Percentiles rank a stretch among this genome's conserved stretches.
Conservation (phyloP, 257 asterid species). For the Solanum chaucha region DNA sequence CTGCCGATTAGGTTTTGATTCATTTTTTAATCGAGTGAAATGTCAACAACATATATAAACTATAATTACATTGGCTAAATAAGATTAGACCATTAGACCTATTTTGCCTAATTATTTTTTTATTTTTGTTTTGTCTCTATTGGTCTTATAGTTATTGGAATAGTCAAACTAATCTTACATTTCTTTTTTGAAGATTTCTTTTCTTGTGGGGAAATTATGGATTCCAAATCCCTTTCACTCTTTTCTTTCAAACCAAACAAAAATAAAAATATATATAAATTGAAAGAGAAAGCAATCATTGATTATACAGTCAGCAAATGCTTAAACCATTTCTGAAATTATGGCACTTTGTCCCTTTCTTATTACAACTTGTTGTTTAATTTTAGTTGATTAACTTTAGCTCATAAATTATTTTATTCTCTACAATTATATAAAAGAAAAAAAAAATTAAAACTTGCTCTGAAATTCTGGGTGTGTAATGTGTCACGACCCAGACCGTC, state of each 20-base stretch:
- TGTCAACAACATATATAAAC: no score
- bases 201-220: conserved; percentile 1
- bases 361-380: neutral
- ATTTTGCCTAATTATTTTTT: neutral
- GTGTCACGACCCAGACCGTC: no score
- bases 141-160: conserved; percentile 1
- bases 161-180: conserved; percentile 20
- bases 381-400: neutral
- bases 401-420: neutral
- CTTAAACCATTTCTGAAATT: conserved; percentile 12
- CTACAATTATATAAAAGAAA: neutral
- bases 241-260: conserved; percentile 1
- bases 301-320: conserved; percentile 7
- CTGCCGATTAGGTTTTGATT: no score
- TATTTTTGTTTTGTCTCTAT: neutral
- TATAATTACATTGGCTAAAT: neutral
- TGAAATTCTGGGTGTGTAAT: neutral
- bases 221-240: conserved; percentile 15
- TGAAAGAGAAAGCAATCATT: conserved; percentile 1
- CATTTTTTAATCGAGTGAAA: neutral
- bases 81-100: neutral
- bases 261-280: neutral
- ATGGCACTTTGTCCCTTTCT: conserved; percentile 21
- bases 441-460: neutral
- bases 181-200: neutral